Evolutionary conservation across 2,329 filamentous ascomycete species (phyloP).

Genomic region (Chrysosphaeria jannelii): DNA sequence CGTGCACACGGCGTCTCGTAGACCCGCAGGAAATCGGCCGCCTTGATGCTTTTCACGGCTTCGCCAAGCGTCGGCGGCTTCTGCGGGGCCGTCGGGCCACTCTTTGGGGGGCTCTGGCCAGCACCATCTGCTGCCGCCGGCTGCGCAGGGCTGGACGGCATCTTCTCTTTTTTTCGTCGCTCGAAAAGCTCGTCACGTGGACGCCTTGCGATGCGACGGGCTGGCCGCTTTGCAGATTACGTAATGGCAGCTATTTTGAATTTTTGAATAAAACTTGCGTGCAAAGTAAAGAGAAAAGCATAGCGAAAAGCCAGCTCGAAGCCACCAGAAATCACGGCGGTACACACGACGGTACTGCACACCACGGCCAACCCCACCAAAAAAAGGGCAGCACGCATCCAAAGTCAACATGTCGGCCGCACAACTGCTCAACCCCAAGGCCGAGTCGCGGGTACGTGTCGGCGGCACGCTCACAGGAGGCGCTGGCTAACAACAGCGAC

Average conservation of each 20-base stretch:
- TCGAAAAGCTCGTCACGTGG: too few species aligned
- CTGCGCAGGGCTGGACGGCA: too few species aligned
- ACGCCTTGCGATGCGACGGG: too few species aligned
- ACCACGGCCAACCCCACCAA: background rate
- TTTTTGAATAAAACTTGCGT: too few species aligned
- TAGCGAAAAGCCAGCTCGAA: background rate
- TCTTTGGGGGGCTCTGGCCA: too few species aligned
- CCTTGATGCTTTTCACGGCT: slow-evolving; percentile 33
- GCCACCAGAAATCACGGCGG: background rate
- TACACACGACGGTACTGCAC: background rate
- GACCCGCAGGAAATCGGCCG: slow-evolving; percentile 38
- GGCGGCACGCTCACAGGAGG: background rate
- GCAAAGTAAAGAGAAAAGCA: background rate
- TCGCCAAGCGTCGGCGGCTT: slow-evolving; percentile 22
- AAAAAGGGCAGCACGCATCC: slow-evolving; percentile 1
- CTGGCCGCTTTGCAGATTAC: too few species aligned
- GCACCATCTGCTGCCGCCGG: too few species aligned
- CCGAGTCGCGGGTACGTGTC: slow-evolving; percentile 63
- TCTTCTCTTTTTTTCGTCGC: too few species aligned
- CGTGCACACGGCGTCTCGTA: slow-evolving; percentile 61
- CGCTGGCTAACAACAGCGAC: slow-evolving; percentile 28
- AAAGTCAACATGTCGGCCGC: slow-evolving; percentile 89
- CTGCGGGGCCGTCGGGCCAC: too few species aligned
- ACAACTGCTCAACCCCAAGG: slow-evolving; percentile 95
- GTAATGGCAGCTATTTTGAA: too few species aligned